A percentile compares a stretch with the other conserved stretches of the same genome.
Evolutionary conservation across 129 eudicot genomes (phyloP).

Genomic region (Flaveria brownii): DNA sequence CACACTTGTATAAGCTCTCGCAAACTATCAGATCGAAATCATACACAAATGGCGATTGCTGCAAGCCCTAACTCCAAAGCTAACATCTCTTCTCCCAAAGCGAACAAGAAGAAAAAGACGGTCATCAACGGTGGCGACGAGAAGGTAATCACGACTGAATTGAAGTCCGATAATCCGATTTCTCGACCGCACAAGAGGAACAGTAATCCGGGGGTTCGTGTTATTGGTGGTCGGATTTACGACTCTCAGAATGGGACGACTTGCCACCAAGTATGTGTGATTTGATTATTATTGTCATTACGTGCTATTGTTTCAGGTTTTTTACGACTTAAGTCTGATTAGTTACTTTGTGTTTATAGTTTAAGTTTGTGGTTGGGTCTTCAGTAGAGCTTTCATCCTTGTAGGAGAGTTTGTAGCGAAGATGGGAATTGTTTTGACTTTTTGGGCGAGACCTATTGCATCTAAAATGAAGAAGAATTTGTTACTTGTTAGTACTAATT

Average conservation of each 20-base stretch:
- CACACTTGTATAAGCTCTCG: not conserved
- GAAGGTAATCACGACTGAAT: not conserved
- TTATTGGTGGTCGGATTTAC: constrained; percentile 53
- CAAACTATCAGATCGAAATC: constrained; percentile 1
- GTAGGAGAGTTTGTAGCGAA: not conserved
- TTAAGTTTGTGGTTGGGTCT: not conserved
- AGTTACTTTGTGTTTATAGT: not conserved
- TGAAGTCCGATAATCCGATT: not conserved
- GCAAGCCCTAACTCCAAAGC: constrained; percentile 44
- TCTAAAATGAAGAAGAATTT: no score
- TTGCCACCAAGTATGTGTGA: constrained; percentile 69
- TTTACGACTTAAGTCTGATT: not conserved
- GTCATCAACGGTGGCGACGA: not conserved
- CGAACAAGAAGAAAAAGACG: constrained; percentile 18
- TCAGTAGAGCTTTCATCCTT: no score
- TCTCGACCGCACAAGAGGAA: constrained; percentile 48
- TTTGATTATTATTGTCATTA: not conserved
- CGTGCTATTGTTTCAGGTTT: not conserved
- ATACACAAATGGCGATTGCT: constrained; percentile 52
- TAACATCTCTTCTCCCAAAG: constrained; percentile 8
- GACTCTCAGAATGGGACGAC: constrained; percentile 69
- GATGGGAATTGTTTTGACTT: not conserved
- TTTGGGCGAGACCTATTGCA: not conserved
- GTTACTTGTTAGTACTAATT: not conserved
- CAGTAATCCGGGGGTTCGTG: constrained; percentile 54